A percentile compares a stretch with the other conserved stretches of the same genome.
phyloP scores from a whole-genome alignment of 805 yeast species.

The Kazachstania africana region DNA sequence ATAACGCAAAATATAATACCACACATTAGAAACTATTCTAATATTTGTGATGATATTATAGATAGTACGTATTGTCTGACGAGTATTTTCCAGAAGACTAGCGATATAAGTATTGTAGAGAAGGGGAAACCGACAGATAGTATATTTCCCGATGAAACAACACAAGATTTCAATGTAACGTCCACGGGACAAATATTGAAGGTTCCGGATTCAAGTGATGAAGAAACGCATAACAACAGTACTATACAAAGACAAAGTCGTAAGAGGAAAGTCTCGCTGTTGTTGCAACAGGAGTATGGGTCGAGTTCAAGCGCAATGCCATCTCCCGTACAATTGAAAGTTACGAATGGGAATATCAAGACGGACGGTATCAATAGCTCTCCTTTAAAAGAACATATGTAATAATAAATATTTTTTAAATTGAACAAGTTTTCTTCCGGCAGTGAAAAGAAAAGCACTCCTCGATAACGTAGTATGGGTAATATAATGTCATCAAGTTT shows the following conservation, averaged over 20 bases:
- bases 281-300: slow-evolving; percentile 24
- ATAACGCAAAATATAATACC: too few relatives aligned
- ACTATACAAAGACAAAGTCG: slow-evolving; percentile 21
- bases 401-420: neutral
- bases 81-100: slow-evolving; percentile 63
- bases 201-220: slow-evolving; percentile 19
- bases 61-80: slow-evolving; percentile 72
- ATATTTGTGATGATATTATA: too few relatives aligned
- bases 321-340: slow-evolving; percentile 9
- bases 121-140: too few relatives aligned
- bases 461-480: slow-evolving; percentile 37
- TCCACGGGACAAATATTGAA: slow-evolving; percentile 17
- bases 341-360: neutral
- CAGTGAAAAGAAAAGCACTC: too few relatives aligned
- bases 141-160: slow-evolving; percentile 1
- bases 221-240: slow-evolving; percentile 13
- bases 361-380: neutral
- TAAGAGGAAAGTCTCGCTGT: slow-evolving; percentile 23
- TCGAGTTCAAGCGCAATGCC: slow-evolving; percentile 23
- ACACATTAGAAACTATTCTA: too few relatives aligned
- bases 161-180: slow-evolving; percentile 11
- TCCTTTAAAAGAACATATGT: neutral
- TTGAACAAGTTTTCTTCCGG: neutral
- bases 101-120: slow-evolving; percentile 56
- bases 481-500: slow-evolving; percentile 73